Evolutionary conservation across 805 yeast genomes (phyloP), one percentile per base, ranked within the genome.

Genomic region (Metschnikowia colocasiae): DNA sequence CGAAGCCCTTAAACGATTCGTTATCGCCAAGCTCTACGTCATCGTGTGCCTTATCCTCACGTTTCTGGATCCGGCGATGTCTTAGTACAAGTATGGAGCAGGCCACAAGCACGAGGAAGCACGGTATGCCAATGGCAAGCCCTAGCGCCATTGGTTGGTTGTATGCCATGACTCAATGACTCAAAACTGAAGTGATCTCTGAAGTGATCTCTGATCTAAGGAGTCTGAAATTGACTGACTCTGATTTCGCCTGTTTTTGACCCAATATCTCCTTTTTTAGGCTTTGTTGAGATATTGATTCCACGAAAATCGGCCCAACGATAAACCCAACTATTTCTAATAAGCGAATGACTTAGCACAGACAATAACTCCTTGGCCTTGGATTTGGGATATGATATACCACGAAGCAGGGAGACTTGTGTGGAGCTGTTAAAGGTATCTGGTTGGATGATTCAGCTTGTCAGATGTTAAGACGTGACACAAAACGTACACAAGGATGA

Each of bases 111-210:
- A 69, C 59, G 6, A 72, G 46, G 39, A 63, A 59, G 26, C 68
- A 57, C 3, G 76, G 76, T 18, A 71, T 55, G 6, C 76, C 76
- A 18, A 72, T 68, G 16, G 73, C 71, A 33, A 72, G 58, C 2
- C 76, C 76, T 13, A 71, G 74, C 6, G 75, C 67, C 46, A 70
- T 57, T 9, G 52, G 48, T 37, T 51, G 55, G 40, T 53, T 51
- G 29, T 53, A 53, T 22, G 38, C 52, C 56, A 53, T 53, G 16
- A n/a, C 27, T 25, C 3, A 22, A 4, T 22, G 6, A 22, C n/a
- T n/a, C n/a, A n/a, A n/a, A n/a, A n/a, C n/a, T n/a, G n/a, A n/a
- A n/a, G n/a, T n/a, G n/a, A n/a, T n/a, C n/a, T n/a, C n/a, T n/a
- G n/a, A n/a, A n/a, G n/a, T n/a, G n/a, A n/a, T n/a, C n/a, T n/a